Base-by-base conservation (phyloP, 345 rosid species). In the Euphorbia tirucalli region DNA sequence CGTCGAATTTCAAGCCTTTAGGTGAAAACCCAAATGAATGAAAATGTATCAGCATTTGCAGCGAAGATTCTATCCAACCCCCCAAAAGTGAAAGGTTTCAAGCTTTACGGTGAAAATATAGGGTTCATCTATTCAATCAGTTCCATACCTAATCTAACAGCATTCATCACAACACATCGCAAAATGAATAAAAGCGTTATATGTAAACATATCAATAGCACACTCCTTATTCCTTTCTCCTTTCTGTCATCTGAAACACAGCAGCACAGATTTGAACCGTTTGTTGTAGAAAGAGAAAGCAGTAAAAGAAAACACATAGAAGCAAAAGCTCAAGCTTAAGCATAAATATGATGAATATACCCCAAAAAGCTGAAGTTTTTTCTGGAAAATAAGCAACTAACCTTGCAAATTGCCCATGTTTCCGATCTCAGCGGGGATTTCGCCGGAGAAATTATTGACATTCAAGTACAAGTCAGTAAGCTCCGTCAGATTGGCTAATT, bases 391-490 rank as follows among this genome's bases (percentile, higher is more conserved):
- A 58, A 19, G 28, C n/a, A 58, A 75, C 85, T 37, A 7, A 95
- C 99, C 99, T 93, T 93, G 96, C 83, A 95, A 89, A 74, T 82
- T 84, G 15, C 65, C 54, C 83, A 93, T 78, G 78, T 80, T 76
- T 22, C 93, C 93, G 74, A 95, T 68, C 77, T 81, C 81, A 25
- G 84, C 77, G 79, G 98, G 97, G 74, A 95, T 90, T 68, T 77
- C 77, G 0, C 96, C 99, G 10, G 97, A 87, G 68, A 95, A 85
- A 78, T 88, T 83, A 74, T 95, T 95, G 61, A 95, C 92, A 70
- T 90, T 89, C 57, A 95, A 90, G 64, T 95, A 95, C 79, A 95
- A 74, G 61, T 95, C 99, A 28, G 71, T 77, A 64, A 95, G 94
- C 62, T 79, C 76, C 63, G 74, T 85, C 83, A 95, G 67, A 46